Conservation (phyloP, 2,329 filamentous ascomycete species). For the Exophiala calicioides region DNA sequence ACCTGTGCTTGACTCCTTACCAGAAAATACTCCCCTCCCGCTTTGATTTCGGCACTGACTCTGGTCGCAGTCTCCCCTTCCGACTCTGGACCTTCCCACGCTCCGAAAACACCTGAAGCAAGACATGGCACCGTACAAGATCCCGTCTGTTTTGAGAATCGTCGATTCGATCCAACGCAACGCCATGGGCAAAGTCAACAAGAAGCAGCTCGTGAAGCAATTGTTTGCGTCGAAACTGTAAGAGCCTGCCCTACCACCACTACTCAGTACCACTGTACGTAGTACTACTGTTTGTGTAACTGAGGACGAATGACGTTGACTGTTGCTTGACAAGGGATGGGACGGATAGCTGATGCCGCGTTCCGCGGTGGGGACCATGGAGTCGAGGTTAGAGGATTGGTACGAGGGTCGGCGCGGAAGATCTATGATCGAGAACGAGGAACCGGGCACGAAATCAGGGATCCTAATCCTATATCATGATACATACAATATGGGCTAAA, state of each 20-base stretch:
- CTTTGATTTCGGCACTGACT: not conserved
- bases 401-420: too few relatives aligned
- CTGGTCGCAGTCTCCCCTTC: not conserved
- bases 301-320: too few relatives aligned
- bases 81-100: conserved; percentile 31
- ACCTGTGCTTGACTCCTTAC: conserved; percentile 33
- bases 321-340: too few relatives aligned
- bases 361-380: too few relatives aligned
- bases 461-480: too few relatives aligned
- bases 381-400: too few relatives aligned
- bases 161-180: conserved; percentile 82
- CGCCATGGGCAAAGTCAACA: conserved; percentile 86
- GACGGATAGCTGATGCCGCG: too few relatives aligned
- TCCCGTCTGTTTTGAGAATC: conserved; percentile 82
- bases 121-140: conserved; percentile 81
- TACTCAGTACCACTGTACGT: too few relatives aligned
- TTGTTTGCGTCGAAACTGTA: conserved; percentile 41
- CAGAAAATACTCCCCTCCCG: conserved; percentile 33
- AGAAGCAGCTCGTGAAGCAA: conserved; percentile 52
- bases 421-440: too few relatives aligned
- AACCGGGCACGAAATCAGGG: too few relatives aligned
- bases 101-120: conserved; percentile 58
- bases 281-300: too few relatives aligned
- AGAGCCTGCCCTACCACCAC: not conserved
- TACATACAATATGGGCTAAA: too few relatives aligned